Percentiles rank a stretch among this genome's conserved stretches.
phyloP scores from a whole-genome alignment of 495 filamentous ascomycete species.

The Ramalina intermedia region DNA sequence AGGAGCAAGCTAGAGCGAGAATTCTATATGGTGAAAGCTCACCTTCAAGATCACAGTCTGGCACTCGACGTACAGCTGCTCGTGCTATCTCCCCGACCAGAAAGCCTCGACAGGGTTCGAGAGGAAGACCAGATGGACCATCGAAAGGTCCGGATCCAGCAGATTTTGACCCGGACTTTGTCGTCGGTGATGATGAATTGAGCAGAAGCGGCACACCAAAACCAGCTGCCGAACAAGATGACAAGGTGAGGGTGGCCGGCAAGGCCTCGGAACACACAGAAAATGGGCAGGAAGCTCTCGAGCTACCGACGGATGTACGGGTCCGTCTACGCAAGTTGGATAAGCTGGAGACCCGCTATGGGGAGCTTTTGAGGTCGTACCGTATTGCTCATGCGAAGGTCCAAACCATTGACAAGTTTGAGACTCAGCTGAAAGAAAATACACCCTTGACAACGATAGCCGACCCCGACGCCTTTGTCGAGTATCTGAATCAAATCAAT shows the following conservation, averaged over 20 bases:
- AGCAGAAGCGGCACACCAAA: constrained; percentile 42
- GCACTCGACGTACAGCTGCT: constrained; percentile 32
- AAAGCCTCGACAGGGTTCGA: constrained; percentile 30
- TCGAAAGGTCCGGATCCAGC: constrained; percentile 59
- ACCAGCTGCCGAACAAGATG: constrained; percentile 22
- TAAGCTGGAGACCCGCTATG: constrained; percentile 74
- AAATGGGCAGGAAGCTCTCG: constrained; percentile 20
- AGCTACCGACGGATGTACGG: constrained; percentile 60
- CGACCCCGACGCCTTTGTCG: constrained; percentile 71
- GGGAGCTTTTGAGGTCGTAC: constrained; percentile 83
- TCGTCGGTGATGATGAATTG: constrained; percentile 53
- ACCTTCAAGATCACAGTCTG: constrained; percentile 32
- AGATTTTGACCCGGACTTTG: constrained; percentile 70
- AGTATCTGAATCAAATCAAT: constrained; percentile 85
- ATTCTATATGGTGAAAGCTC: constrained; percentile 29
- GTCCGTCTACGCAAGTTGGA: constrained; percentile 53
- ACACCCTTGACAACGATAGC: constrained; percentile 79
- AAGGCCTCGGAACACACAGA: constrained; percentile 12
- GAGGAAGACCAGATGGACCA: constrained; percentile 34
- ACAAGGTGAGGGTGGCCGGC: constrained; percentile 13
- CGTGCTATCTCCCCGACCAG: constrained; percentile 39
- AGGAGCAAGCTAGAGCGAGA: constrained; percentile 72
- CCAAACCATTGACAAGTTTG: constrained; percentile 77
- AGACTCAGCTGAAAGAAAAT: constrained; percentile 76
- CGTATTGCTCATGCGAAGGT: constrained; percentile 76